Percentiles rank a stretch among this genome's conserved stretches.
Evolutionary conservation across 164 flowering plant species (phyloP).

Genomic region (Berberis thunbergii): DNA sequence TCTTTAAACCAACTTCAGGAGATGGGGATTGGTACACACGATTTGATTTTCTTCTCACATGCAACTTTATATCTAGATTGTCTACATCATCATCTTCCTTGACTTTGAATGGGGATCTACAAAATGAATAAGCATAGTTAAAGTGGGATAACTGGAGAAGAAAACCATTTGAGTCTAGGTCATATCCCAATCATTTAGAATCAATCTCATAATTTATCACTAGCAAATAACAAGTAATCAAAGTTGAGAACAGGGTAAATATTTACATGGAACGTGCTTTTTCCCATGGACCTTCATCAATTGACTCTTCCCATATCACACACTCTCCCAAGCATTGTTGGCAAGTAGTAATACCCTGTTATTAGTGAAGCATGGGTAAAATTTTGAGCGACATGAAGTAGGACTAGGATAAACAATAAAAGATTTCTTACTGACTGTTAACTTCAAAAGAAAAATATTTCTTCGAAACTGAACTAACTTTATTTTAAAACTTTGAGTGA

Average conservation of each 20-base stretch:
- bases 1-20: constrained; percentile 87
- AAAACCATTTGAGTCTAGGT: no score
- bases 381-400: no score
- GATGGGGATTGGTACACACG: constrained; percentile 69
- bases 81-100: constrained; percentile 97
- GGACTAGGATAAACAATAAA: no score
- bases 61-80: constrained; percentile 69
- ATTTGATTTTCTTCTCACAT: constrained; percentile 52
- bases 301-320: constrained; percentile 92
- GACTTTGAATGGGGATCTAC: constrained; percentile 84
- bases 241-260: background rate
- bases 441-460: no score
- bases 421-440: no score
- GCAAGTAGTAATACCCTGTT: constrained; percentile 71
- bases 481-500: no score
- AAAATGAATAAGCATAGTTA: constrained; percentile 4
- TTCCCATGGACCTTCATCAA: constrained; percentile 95
- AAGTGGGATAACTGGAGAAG: background rate
- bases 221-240: background rate
- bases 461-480: no score
- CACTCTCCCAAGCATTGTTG: background rate
- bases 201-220: background rate
- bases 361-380: background rate
- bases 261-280: constrained; percentile 70
- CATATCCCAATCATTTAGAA: no score